Evolutionary conservation across 306 rosid genomes (phyloP), one percentile per base, ranked within the genome.

Genomic region (Trifolium subterraneum): DNA sequence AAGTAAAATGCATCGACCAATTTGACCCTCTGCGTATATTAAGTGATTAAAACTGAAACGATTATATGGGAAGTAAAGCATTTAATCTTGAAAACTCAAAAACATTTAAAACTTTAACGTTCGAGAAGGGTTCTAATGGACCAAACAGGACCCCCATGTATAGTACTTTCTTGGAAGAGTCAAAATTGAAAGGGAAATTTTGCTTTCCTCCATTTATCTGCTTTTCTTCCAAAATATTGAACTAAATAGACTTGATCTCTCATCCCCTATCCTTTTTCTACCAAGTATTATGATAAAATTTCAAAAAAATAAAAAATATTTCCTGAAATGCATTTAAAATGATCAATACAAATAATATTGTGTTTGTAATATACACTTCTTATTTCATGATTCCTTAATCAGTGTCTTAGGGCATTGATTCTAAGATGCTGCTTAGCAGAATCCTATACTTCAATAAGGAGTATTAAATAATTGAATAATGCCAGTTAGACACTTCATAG

Each of bases 1-100:
- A 33, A 74, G 72, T 14, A 59, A 67, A 73, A 68, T 20, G 18
- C 29, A 35, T 48, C 15, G 51, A 36, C 56, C 52, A 77, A 69
- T 59, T 59, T 33, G 62, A 69, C 55, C 69, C 45, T 7, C 20
- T 10, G 16, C 3, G 7, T 70, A 35, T 16, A 50, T 35, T 60
- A 69, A 16, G 13, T 68, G 45, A 23, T 54, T 68, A 13, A 44
- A 44, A 31, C 8, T 13, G 6, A 29, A 20, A 71, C 13, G 14
- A 38, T 55, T 14, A 55, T 14, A 39, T 52, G 9, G 50, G 54
- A 45, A 44, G 14, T 45, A 33, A 44, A 19, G 11, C 23, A 33
- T 16, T 14, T 18, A 44, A 45, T 20, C 14, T 36, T 39, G 15
- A 55, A 31, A 54, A 16, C 48, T 15, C 11, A 38, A 51, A 35